These are phyloP conservation scores for Zasmidium cellare DNA, from an alignment of 2,329 filamentous ascomycete species.

Conservation along the genomic window DNA sequence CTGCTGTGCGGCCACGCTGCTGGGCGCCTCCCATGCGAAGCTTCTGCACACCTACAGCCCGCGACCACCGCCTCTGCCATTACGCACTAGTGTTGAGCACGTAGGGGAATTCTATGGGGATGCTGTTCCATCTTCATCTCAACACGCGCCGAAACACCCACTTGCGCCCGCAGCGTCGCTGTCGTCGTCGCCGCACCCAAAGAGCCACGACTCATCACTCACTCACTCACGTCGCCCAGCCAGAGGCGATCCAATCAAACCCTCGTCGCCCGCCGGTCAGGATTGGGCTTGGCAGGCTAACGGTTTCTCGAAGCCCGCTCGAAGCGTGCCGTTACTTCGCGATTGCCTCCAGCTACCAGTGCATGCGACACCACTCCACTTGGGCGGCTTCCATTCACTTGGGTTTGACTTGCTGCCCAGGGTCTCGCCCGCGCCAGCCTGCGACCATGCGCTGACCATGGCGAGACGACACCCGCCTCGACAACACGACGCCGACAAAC, in stretches of 20 bases:
- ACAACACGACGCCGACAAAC: background rate
- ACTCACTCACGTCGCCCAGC: no score
- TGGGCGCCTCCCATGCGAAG: no score
- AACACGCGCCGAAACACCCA: background rate
- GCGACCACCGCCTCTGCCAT: no score
- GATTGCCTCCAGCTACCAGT: background rate
- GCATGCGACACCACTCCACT: background rate
- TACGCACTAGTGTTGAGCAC: no score
- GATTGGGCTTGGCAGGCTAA: conserved; percentile 2
- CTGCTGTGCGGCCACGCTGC: no score
- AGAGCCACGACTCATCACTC: background rate
- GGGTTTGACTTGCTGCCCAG: background rate
- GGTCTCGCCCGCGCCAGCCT: background rate
- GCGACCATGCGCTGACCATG: conserved; percentile 1
- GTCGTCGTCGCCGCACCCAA: background rate
- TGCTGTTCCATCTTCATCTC: background rate
- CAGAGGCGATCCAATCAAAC: background rate
- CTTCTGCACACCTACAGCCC: background rate
- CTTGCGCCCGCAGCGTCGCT: background rate
- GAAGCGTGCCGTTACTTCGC: conserved; percentile 8
- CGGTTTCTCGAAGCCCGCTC: conserved; percentile 8
- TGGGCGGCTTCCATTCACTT: background rate
- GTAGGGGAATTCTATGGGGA: no score
- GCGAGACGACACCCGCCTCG: background rate
- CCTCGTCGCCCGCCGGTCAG: background rate